phyloP scores from a whole-genome alignment of 2,329 filamentous ascomycete species.

The Sarocladiaceae sp. region DNA sequence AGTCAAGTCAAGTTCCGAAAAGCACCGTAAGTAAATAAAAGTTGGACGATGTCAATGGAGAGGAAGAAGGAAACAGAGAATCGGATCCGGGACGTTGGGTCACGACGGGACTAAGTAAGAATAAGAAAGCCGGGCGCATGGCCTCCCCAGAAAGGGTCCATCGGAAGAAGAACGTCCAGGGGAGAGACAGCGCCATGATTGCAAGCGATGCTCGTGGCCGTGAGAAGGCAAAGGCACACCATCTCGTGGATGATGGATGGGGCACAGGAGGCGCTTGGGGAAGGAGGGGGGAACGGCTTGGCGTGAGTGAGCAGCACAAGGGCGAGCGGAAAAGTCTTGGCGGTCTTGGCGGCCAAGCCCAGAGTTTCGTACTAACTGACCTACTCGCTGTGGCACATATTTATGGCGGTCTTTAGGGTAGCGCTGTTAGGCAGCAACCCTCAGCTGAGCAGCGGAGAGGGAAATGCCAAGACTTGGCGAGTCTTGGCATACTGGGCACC shows the following conservation, averaged over 20 bases:
- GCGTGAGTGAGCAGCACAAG: conserved; percentile 16
- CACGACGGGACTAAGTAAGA: conserved; percentile 5
- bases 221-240: neutral
- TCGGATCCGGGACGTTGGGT: conserved; percentile 4
- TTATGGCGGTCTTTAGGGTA: neutral
- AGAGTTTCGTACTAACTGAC: conserved; percentile 14
- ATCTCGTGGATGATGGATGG: neutral
- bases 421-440: neutral
- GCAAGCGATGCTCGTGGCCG: neutral
- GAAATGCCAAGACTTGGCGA: conserved; percentile 32
- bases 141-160: neutral
- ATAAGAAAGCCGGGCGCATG: neutral
- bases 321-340: conserved; percentile 33
- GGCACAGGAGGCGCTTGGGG: conserved; percentile 12
- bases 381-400: neutral
- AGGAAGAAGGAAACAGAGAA: conserved; percentile 10
- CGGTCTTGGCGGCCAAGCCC: conserved; percentile 15
- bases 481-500: conserved; percentile 24
- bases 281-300: conserved; percentile 7
- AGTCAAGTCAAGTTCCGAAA: neutral
- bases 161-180: neutral
- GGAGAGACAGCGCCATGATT: neutral
- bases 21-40: neutral
- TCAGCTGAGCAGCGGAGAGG: conserved; percentile 19
- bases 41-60: neutral